phyloP scores from a whole-genome alignment of 805 yeast species.

The Candida ficus region DNA sequence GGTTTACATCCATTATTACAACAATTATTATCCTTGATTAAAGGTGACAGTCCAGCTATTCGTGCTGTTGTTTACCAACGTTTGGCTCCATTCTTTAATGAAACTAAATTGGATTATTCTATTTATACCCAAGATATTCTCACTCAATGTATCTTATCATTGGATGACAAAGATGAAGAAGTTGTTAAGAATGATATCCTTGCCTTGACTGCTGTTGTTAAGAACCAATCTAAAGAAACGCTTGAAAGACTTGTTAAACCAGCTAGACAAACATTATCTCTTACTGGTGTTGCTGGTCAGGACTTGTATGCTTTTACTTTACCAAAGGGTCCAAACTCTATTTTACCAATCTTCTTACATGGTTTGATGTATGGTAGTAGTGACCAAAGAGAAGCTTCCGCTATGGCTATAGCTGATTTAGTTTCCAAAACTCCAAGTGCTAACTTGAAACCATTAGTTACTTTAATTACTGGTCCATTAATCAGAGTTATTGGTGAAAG shows the following conservation, averaged over 20 bases:
- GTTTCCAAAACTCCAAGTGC: conserved; percentile 83
- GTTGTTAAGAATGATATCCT: conserved; percentile 63
- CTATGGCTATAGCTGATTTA: conserved; percentile 82
- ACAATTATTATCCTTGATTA: conserved; percentile 69
- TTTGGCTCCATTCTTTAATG: conserved; percentile 64
- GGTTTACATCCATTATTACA: conserved; percentile 84
- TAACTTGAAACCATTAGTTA: conserved; percentile 80
- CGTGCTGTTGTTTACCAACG: conserved; percentile 62
- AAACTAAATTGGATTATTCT: conserved; percentile 63
- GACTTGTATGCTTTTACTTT: conserved; percentile 67
- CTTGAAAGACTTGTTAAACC: conserved; percentile 76
- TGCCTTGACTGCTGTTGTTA: conserved; percentile 60
- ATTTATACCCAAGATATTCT: conserved; percentile 74
- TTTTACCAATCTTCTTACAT: conserved; percentile 87
- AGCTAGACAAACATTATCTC: conserved; percentile 65
- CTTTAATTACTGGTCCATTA: conserved; percentile 93
- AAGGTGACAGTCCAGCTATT: conserved; percentile 64
- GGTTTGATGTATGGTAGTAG: conserved; percentile 91
- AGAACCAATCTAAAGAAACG: conserved; percentile 67
- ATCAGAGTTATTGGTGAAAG: conserved; percentile 98
- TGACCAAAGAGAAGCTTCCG: conserved; percentile 80
- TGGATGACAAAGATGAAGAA: conserved; percentile 62
- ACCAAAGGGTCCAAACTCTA: conserved; percentile 81
- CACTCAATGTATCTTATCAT: conserved; percentile 57
- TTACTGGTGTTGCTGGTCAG: conserved; percentile 57